Conservation (phyloP, 176 grass and related monocot species). For the Zoysia pacifica region DNA sequence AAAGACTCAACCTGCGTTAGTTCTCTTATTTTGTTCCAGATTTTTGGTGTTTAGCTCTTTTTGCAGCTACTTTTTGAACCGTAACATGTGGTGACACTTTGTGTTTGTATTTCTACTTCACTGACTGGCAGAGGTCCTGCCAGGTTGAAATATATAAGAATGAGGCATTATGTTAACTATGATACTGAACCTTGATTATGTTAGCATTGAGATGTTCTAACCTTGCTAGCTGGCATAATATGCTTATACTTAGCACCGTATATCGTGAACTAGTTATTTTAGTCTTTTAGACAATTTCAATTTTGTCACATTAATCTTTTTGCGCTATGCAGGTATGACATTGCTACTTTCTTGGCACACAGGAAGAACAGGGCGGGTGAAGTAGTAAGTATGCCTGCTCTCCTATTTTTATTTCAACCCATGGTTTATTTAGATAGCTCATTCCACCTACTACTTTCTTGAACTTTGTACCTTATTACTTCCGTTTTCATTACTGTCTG, state of each 20-base stretch:
- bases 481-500: conserved; percentile 5
- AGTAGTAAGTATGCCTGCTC: conserved; percentile 53
- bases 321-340: conserved; percentile 75
- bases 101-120: not conserved
- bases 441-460: not conserved
- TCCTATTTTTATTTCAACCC: conserved; percentile 8
- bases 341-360: conserved; percentile 71
- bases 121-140: not conserved
- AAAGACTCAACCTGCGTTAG: not conserved
- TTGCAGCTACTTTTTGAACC: not conserved
- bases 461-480: not conserved
- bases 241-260: not conserved
- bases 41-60: not conserved
- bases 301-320: conserved; percentile 30
- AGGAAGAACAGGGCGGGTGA: conserved; percentile 65
- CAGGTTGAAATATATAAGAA: not conserved
- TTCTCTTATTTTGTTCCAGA: not conserved
- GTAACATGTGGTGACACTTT: not conserved
- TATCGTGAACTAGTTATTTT: not conserved
- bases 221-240: conserved; percentile 10
- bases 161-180: not conserved
- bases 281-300: conserved; percentile 28
- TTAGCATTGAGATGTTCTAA: conserved; percentile 24
- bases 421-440: not conserved
- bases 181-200: not conserved